A percentile compares a stretch with the other conserved stretches of the same genome.
phyloP scores from a whole-genome alignment of 495 filamentous ascomycete genomes.

The Durotheca rogersii region DNA sequence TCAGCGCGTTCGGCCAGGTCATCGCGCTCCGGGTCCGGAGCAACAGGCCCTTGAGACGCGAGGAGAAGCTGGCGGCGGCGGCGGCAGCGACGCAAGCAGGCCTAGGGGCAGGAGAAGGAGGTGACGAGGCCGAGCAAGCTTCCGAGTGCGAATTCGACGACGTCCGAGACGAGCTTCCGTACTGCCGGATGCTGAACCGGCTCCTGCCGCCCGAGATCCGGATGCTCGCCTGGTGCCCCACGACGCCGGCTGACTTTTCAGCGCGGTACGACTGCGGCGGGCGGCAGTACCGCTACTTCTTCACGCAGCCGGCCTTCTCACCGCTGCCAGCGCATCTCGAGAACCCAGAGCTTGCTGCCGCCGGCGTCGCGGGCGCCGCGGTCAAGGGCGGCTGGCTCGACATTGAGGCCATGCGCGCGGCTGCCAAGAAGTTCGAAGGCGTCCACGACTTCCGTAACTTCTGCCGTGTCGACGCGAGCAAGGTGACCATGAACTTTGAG shows the following conservation, averaged over 20 bases:
- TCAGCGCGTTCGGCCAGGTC: conserved; percentile 97
- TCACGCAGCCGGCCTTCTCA: conserved; percentile 85
- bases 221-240: conserved; percentile 89
- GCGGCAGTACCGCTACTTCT: conserved; percentile 91
- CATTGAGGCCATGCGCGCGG: conserved; percentile 81
- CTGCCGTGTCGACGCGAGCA: conserved; percentile 83
- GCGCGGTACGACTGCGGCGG: conserved; percentile 92
- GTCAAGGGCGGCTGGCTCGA: conserved; percentile 60
- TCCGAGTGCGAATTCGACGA: conserved; percentile 61
- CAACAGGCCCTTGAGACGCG: conserved; percentile 56
- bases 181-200: conserved; percentile 77
- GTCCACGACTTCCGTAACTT: conserved; percentile 95
- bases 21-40: conserved; percentile 80
- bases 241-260: conserved; percentile 74
- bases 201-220: conserved; percentile 87
- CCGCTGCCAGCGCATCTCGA: conserved; percentile 51
- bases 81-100: not conserved
- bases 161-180: conserved; percentile 77
- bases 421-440: conserved; percentile 76
- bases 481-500: conserved; percentile 80
- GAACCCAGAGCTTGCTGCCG: conserved; percentile 27
- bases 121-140: conserved; percentile 1
- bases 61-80: conserved; percentile 16
- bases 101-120: conserved; percentile 28
- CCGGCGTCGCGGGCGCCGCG: conserved; percentile 14